Conservation (phyloP, 2,329 filamentous ascomycete genomes). For the Neofusicoccum parvum region DNA sequence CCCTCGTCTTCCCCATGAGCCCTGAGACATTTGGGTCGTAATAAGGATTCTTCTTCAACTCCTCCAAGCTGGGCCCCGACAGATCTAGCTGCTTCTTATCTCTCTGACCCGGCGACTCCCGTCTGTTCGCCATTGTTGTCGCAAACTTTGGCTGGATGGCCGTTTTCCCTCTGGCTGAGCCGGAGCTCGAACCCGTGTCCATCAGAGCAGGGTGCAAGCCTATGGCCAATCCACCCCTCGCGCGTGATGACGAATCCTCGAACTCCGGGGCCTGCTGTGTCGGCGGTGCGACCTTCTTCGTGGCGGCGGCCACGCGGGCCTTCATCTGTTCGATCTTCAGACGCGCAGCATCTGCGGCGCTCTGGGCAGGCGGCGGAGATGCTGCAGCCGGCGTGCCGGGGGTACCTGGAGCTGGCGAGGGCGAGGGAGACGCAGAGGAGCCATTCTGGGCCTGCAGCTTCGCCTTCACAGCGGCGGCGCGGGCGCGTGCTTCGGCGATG, state of each 20-base stretch:
- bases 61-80: slow-evolving; percentile 59
- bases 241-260: slow-evolving; percentile 53
- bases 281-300: slow-evolving; percentile 43
- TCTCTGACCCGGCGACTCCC: slow-evolving; percentile 49
- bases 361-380: not conserved
- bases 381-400: slow-evolving; percentile 19
- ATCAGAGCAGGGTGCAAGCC: slow-evolving; percentile 76
- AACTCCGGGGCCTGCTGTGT: slow-evolving; percentile 46
- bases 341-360: slow-evolving; percentile 33
- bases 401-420: slow-evolving; percentile 23
- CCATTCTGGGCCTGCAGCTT: slow-evolving; percentile 31
- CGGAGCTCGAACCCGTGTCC: slow-evolving; percentile 39
- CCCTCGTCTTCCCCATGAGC: slow-evolving; percentile 61
- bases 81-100: slow-evolving; percentile 57
- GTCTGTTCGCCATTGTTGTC: slow-evolving; percentile 57
- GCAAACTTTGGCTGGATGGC: slow-evolving; percentile 55
- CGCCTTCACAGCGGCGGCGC: slow-evolving; percentile 36
- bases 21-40: slow-evolving; percentile 70
- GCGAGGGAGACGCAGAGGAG: slow-evolving; percentile 21
- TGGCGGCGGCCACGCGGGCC: slow-evolving; percentile 46
- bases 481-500: slow-evolving; percentile 24
- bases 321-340: slow-evolving; percentile 74
- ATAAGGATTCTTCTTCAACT: slow-evolving; percentile 75
- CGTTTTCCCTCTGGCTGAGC: slow-evolving; percentile 47
- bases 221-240: slow-evolving; percentile 70